Evolutionary conservation across 2,329 filamentous ascomycete genomes (phyloP), one percentile per base, ranked within the genome.

Genomic region (Cladosporium sp.): DNA sequence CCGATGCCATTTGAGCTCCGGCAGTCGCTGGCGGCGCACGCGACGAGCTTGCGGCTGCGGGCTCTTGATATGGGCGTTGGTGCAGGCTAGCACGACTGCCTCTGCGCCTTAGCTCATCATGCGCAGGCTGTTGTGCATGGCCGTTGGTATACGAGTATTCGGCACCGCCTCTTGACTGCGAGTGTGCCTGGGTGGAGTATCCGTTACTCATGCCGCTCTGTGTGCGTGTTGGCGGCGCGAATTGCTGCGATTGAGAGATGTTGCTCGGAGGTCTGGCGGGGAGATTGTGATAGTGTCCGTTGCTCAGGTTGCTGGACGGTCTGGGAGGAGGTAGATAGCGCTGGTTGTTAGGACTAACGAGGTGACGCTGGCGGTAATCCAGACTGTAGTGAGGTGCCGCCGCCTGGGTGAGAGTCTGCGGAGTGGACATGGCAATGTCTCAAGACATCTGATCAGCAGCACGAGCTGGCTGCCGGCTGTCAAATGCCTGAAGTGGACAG

Each of bases 251-350:
- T 58, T 65, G 69, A 39, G 73, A 73, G 51, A 74, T 68, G 64
- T 74, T 75, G 68, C 74, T 75, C 21, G 73, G 71, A 11, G 74
- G 73, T 48, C 74, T 66, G n/a, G 73, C 70, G 23, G 73, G 73
- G 21, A 75, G 72, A 53, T 71, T 74, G 30, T 70, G 68, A 48
- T 74, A 70, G 65, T 76, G 74, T 65, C 73, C 72, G 67, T 71
- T 71, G 66, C 71, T 74, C 57, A 71, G 43, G 65, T 74, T 76
- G 66, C 73, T 75, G 61, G 70, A 75, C 16, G 74, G 74, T 51
- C 74, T 68, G 53, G 74, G 73, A 32, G 72, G 73, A 67, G 74
- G 74, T 6, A 76, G 68, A 53, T 73, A 74, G 57, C 74, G 74
- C 62, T 76, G 73, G 58, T 70, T 68, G 58, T 69, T 68, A 11